Percentiles rank a stretch among this genome's conserved stretches.
Conservation (phyloP, 1,284 basidiomycete species). For the Ustilago hordei region DNA sequence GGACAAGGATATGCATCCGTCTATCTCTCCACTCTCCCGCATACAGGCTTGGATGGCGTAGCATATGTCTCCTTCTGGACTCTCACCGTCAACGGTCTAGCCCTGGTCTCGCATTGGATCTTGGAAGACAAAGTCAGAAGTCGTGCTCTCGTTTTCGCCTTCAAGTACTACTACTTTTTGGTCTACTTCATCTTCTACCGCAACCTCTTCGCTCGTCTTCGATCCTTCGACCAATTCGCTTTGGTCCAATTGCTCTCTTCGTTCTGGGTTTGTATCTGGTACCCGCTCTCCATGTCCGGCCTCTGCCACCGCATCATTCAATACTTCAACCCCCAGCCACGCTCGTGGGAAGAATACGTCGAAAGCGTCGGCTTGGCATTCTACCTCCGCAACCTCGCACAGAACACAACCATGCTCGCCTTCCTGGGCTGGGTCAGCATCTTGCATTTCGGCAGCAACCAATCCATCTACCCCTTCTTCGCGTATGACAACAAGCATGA, state of each 20-base stretch:
- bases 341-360: constrained; percentile 73
- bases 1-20: constrained; percentile 75
- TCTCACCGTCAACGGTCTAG: constrained; percentile 72
- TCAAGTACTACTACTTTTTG: constrained; percentile 71
- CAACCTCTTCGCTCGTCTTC: constrained; percentile 70
- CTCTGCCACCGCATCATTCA: constrained; percentile 71
- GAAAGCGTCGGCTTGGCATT: constrained; percentile 72
- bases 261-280: constrained; percentile 73
- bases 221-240: constrained; percentile 71
- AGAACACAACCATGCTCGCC: constrained; percentile 73
- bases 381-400: constrained; percentile 74
- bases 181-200: constrained; percentile 71
- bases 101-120: constrained; percentile 72
- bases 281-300: constrained; percentile 73
- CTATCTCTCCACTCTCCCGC: constrained; percentile 74
- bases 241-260: constrained; percentile 74
- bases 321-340: constrained; percentile 71
- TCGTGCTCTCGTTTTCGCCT: constrained; percentile 73
- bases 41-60: constrained; percentile 73
- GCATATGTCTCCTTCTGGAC: constrained; percentile 75
- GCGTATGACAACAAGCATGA: constrained; percentile 72
- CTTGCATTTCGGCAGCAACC: constrained; percentile 74
- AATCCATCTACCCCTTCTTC: constrained; percentile 74
- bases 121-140: constrained; percentile 73
- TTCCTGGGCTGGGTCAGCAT: constrained; percentile 72